Evolutionary conservation across 768 basidiomycete genomes (phyloP).

Genomic region (Tulasnella sp.): DNA sequence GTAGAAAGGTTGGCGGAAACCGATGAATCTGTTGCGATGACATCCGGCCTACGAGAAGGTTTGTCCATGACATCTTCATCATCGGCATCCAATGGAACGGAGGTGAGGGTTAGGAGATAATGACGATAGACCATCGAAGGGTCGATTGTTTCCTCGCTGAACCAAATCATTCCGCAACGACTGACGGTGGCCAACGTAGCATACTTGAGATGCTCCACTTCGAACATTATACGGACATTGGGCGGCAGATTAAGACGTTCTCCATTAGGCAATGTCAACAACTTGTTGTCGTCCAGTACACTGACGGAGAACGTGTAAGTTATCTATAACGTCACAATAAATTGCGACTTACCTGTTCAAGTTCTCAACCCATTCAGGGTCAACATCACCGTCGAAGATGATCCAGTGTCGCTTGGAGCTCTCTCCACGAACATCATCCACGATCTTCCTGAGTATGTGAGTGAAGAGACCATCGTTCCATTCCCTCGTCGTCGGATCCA

Average conservation of each 20-base stretch:
- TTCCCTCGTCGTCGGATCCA: slow-evolving; percentile 93
- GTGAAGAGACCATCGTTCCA: slow-evolving; percentile 99
- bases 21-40: slow-evolving; percentile 32
- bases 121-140: slow-evolving; percentile 83
- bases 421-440: slow-evolving; percentile 96
- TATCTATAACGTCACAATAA: background rate
- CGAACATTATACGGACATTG: slow-evolving; percentile 98
- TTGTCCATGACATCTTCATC: slow-evolving; percentile 49
- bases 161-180: slow-evolving; percentile 99
- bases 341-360: slow-evolving; percentile 80
- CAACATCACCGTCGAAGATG: slow-evolving; percentile 97
- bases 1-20: slow-evolving; percentile 52
- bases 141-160: slow-evolving; percentile 91
- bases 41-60: slow-evolving; percentile 14
- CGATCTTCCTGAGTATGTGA: slow-evolving; percentile 91
- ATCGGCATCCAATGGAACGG: slow-evolving; percentile 70
- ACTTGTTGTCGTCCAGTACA: slow-evolving; percentile 96
- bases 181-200: slow-evolving; percentile 97
- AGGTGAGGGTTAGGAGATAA: slow-evolving; percentile 65
- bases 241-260: slow-evolving; percentile 93
- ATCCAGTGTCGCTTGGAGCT: slow-evolving; percentile 97
- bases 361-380: slow-evolving; percentile 99
- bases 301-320: slow-evolving; percentile 32
- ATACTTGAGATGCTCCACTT: slow-evolving; percentile 94
- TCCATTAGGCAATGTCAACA: slow-evolving; percentile 92